These are phyloP conservation scores for Monosporascus sp. DNA, from an alignment of 2,329 filamentous ascomycete genomes.

Conservation along the genomic window DNA sequence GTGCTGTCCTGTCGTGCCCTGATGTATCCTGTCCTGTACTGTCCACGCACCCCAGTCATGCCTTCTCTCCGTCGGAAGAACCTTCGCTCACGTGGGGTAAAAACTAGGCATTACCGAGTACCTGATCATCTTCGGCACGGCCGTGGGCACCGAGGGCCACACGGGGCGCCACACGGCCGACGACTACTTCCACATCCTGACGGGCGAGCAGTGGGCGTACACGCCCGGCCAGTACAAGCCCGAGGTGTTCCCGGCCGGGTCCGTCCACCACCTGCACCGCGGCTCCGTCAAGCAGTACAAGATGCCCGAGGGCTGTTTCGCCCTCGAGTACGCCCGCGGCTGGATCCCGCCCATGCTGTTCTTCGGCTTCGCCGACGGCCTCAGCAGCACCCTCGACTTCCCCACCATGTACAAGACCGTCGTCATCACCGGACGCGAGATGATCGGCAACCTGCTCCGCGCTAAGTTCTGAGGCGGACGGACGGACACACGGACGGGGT, in stretches of 20 bases:
- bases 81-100: too few species aligned
- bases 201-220: slow-evolving; percentile 72
- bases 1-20: not conserved
- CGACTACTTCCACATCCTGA: slow-evolving; percentile 91
- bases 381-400: slow-evolving; percentile 77
- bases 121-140: slow-evolving; percentile 81
- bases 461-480: slow-evolving; percentile 57
- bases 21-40: not conserved
- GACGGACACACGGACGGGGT: not conserved
- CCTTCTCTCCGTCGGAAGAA: not conserved
- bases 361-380: slow-evolving; percentile 79
- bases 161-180: slow-evolving; percentile 84
- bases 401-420: slow-evolving; percentile 80
- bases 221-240: slow-evolving; percentile 60
- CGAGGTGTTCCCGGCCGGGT: slow-evolving; percentile 65
- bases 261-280: slow-evolving; percentile 65
- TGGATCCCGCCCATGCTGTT: slow-evolving; percentile 93
- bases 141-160: slow-evolving; percentile 83
- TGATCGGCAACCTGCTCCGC: slow-evolving; percentile 65
- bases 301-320: slow-evolving; percentile 73
- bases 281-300: slow-evolving; percentile 77
- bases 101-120: slow-evolving; percentile 71
- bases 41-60: too few species aligned
- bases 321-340: slow-evolving; percentile 76
- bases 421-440: slow-evolving; percentile 68